Evolutionary conservation across 768 basidiomycete genomes (phyloP), one percentile per base, ranked within the genome.

Genomic region (Kwoniella dendrophila): DNA sequence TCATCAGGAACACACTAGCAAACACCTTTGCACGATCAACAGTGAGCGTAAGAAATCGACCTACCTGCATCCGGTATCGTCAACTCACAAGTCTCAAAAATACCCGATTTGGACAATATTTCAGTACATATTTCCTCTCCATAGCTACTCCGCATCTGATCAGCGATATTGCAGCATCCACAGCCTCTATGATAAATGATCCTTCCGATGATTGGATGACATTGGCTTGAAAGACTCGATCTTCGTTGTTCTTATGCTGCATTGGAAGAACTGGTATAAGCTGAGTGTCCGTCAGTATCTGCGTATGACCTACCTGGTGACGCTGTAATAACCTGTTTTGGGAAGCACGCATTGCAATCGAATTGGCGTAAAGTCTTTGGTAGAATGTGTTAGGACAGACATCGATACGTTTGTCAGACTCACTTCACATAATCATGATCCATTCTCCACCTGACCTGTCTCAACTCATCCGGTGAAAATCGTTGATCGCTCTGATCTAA

Each of bases 391-490:
- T 10, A n/a, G 44, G 44, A 18, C 22, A 10, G 16, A 18, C 5
- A 45, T 10, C 11, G 3, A 16, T 45, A 8, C 2, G 16, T 22
- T 10, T 10, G 16, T 10, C 4, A 26, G 18, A 48, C 47, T 48
- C 24, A 48, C 47, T 48, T 48, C 22, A 48, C 47, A 27, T 48
- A 48, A 27, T 48, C 47, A 29, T 48, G 47, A 24, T 48, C 47
- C 47, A 48, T 48, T 27, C 47, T 48, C 47, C 47, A 48, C 11
- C 47, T 22, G 7, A 48, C 47, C 29, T 48, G 47, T 10, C 47
- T 16, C 26, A 48, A 24, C 27, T 48, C 47, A 29, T 48, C 47
- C 4, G 47, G n/a, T 12, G 47, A 26, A 27, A 48, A 48, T 6
- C 24, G 47, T n/a, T 48, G 24, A 12, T 48, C 47, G 26, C 24